phyloP scores from a whole-genome alignment of 768 basidiomycete genomes.

The Glaciozyma antarctica region DNA sequence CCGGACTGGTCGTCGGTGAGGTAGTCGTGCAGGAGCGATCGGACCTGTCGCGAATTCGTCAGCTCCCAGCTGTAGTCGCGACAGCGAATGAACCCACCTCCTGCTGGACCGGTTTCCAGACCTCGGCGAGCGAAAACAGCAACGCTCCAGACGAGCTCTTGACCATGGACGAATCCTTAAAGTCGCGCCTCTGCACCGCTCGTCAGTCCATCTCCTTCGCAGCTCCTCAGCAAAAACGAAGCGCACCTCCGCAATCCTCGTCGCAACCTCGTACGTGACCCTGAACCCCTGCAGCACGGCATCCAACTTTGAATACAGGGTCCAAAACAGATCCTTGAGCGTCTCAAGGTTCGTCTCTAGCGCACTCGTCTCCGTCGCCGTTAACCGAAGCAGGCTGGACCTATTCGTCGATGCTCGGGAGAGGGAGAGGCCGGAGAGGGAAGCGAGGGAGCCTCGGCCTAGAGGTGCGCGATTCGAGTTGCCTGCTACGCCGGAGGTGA shows the following conservation, averaged over 20 bases:
- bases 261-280: conserved; percentile 80
- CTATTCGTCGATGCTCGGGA: conserved; percentile 6
- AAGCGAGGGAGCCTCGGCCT: background rate
- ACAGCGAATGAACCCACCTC: conserved; percentile 56
- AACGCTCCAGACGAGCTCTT: conserved; percentile 52
- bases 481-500: background rate
- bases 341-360: conserved; percentile 70
- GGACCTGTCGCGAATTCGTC: conserved; percentile 50
- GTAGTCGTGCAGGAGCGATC: conserved; percentile 74
- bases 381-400: conserved; percentile 15
- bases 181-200: conserved; percentile 63
- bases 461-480: too few species aligned
- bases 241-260: conserved; percentile 81
- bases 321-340: conserved; percentile 89
- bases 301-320: conserved; percentile 85
- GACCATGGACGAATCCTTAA: conserved; percentile 72
- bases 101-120: conserved; percentile 77
- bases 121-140: conserved; percentile 71
- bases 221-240: too few species aligned
- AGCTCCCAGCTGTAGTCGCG: background rate
- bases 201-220: background rate
- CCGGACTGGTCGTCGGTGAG: conserved; percentile 84
- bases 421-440: background rate
- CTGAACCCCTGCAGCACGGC: conserved; percentile 85
- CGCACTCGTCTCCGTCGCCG: conserved; percentile 21